Evolutionary conservation across 2,329 filamentous ascomycete genomes (phyloP).

Genomic region (Talaromyces piceae): DNA sequence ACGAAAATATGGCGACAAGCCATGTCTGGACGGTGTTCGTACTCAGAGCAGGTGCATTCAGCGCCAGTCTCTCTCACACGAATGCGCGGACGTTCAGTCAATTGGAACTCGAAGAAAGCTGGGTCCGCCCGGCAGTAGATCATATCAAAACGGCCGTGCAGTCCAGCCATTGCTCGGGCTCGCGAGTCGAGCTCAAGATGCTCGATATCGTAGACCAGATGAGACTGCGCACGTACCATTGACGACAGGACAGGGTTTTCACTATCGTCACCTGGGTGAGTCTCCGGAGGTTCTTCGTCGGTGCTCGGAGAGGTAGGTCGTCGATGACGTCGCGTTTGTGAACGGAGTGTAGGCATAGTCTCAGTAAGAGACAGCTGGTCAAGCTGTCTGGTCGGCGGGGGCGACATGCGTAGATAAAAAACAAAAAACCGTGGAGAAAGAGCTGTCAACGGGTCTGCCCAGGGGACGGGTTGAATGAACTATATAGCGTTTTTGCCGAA

Average conservation of each 20-base stretch:
- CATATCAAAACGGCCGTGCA: constrained; percentile 27
- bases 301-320: constrained; percentile 10
- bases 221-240: constrained; percentile 24
- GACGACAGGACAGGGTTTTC: constrained; percentile 11
- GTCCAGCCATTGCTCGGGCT: constrained; percentile 27
- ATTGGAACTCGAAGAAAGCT: constrained; percentile 30
- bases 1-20: constrained; percentile 39
- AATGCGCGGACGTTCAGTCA: constrained; percentile 29
- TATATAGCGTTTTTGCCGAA: background rate
- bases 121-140: constrained; percentile 24
- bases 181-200: constrained; percentile 23
- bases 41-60: constrained; percentile 32
- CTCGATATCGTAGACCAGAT: constrained; percentile 29
- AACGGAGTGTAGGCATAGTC: constrained; percentile 25
- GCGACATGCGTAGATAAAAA: constrained; percentile 26
- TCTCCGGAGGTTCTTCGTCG: constrained; percentile 7
- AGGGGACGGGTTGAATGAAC: background rate
- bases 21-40: constrained; percentile 20
- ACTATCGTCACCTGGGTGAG: constrained; percentile 1
- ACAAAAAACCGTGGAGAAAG: background rate
- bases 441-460: constrained; percentile 4
- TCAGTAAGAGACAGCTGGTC: constrained; percentile 31
- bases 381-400: constrained; percentile 31
- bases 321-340: constrained; percentile 18
- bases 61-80: constrained; percentile 22